Percentiles rank a stretch among this genome's conserved stretches.
Evolutionary conservation across 352 stramenopile genomes (phyloP).

Genomic region (Albugo candida): DNA sequence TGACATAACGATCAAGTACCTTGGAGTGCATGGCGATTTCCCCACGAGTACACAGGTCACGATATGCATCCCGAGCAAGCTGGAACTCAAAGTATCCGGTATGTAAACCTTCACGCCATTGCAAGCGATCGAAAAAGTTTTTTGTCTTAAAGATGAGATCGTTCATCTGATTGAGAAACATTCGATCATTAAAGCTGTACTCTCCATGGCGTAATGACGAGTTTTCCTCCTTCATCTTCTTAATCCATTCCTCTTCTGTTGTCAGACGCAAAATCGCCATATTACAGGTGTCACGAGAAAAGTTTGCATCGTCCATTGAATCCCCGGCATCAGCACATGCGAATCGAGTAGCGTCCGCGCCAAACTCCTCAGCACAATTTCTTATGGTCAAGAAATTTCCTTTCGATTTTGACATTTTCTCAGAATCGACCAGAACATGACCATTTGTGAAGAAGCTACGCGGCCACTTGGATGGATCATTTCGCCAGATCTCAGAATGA

Average conservation of each 20-base stretch:
- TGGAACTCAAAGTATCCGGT: constrained; percentile 98
- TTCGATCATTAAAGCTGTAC: constrained; percentile 83
- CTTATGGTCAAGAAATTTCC: constrained; percentile 99
- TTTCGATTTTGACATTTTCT: constrained; percentile 99
- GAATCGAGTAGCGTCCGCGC: constrained; percentile 93
- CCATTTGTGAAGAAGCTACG: constrained; percentile 98
- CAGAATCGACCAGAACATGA: constrained; percentile 90
- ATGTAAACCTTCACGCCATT: constrained; percentile 94
- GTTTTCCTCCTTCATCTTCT: constrained; percentile 77
- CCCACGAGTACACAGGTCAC: constrained; percentile 83
- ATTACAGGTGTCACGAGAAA: constrained; percentile 92
- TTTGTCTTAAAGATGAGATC: constrained; percentile 82
- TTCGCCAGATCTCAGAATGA: constrained; percentile 97
- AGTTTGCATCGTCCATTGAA: constrained; percentile 98
- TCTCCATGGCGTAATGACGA: constrained; percentile 59
- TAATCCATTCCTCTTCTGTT: constrained; percentile 96
- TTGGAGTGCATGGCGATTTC: constrained; percentile 81
- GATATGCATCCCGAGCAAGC: constrained; percentile 94
- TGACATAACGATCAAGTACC: constrained; percentile 86
- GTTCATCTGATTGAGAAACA: constrained; percentile 97
- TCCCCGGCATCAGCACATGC: constrained; percentile 96
- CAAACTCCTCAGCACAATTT: constrained; percentile 91
- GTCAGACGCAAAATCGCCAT: constrained; percentile 93
- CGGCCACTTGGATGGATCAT: constrained; percentile 94
- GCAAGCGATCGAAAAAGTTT: constrained; percentile 78